Conservation (phyloP, 2,329 filamentous ascomycete genomes). For the Penicillium sp. region DNA sequence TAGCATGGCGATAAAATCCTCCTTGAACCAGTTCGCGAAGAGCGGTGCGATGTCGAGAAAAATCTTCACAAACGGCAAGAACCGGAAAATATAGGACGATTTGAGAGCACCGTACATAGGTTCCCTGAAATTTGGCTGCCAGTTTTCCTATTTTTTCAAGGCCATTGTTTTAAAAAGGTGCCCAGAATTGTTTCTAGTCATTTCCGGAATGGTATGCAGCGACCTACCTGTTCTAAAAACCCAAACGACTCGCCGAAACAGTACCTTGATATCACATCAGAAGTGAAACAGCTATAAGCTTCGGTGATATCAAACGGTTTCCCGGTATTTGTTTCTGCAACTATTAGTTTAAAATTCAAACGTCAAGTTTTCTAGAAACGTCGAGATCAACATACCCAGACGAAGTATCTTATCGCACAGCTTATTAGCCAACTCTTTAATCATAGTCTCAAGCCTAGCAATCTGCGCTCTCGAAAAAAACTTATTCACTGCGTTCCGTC, state of each 20-base stretch:
- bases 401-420: neutral
- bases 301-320: neutral
- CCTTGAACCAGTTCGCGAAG: neutral
- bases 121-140: neutral
- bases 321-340: neutral
- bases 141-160: neutral
- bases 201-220: neutral
- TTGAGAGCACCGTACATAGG: neutral
- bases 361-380: neutral
- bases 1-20: neutral
- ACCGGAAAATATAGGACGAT: neutral
- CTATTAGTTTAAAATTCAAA: neutral
- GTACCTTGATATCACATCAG: neutral
- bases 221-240: neutral
- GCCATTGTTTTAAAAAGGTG: neutral
- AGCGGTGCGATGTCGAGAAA: neutral
- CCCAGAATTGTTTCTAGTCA: neutral
- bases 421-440: neutral
- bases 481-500: neutral
- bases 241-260: neutral
- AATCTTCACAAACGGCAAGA: neutral
- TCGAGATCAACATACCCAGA: neutral
- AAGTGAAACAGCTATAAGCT: neutral
- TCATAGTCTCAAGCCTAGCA: neutral
- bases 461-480: neutral